Evolutionary conservation across 768 basidiomycete species (phyloP).

Genomic region (Mycena epipterygia): DNA sequence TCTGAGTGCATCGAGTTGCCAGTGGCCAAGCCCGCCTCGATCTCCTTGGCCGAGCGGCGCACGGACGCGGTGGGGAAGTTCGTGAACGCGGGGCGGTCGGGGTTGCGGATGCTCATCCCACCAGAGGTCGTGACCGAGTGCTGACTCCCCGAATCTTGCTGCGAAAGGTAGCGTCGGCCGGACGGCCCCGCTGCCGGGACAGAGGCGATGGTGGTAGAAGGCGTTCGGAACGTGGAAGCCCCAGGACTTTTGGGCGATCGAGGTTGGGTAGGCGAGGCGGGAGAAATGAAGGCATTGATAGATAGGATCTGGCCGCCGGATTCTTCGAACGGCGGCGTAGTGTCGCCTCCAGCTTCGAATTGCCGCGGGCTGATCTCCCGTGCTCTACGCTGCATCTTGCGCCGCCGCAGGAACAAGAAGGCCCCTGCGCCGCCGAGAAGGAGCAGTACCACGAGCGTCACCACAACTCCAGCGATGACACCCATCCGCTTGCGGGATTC

Average conservation of each 20-base stretch:
- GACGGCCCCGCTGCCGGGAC: background rate
- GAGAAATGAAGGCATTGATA: conserved; percentile 39
- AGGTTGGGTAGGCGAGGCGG: conserved; percentile 11
- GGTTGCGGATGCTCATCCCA: conserved; percentile 29
- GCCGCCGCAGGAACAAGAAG: conserved; percentile 36
- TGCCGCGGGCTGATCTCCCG: conserved; percentile 30
- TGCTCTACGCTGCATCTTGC: conserved; percentile 4
- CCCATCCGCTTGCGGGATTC: conserved; percentile 35
- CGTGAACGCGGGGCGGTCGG: conserved; percentile 27
- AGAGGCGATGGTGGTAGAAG: background rate
- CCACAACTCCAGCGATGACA: conserved; percentile 48
- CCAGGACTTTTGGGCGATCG: conserved; percentile 14
- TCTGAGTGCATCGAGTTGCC: conserved; percentile 26
- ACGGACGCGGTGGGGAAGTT: conserved; percentile 39
- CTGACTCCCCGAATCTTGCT: background rate
- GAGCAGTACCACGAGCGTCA: conserved; percentile 46
- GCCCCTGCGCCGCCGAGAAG: conserved; percentile 37
- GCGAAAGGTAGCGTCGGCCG: background rate
- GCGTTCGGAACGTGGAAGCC: conserved; percentile 7
- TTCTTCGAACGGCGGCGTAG: conserved; percentile 26
- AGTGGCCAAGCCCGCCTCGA: conserved; percentile 32
- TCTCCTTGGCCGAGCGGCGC: conserved; percentile 37
- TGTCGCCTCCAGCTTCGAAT: conserved; percentile 28
- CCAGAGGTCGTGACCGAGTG: conserved; percentile 3
- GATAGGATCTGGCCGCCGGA: conserved; percentile 34